Evolutionary conservation across 768 basidiomycete genomes (phyloP).

Genomic region (Artomyces pyxidatus): DNA sequence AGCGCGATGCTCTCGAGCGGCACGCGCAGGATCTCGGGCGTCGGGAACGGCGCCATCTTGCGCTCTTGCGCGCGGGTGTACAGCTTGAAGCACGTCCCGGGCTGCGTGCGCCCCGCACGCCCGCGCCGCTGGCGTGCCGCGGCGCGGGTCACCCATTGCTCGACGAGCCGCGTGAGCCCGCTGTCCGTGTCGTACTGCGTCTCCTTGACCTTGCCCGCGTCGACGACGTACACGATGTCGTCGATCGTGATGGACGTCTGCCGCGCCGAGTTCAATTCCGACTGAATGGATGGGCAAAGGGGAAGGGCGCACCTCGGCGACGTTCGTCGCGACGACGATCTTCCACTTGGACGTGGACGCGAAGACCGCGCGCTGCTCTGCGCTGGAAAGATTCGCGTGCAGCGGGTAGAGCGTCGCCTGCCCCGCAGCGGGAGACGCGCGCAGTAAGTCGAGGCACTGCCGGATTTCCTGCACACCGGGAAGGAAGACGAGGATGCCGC

Average conservation of each 20-base stretch:
- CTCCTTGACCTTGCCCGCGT: conserved; percentile 82
- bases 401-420: conserved; percentile 61
- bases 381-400: conserved; percentile 81
- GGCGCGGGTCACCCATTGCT: conserved; percentile 72
- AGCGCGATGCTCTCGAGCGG: conserved; percentile 79
- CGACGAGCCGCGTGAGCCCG: conserved; percentile 68
- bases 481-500: conserved; percentile 80
- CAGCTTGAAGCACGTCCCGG: conserved; percentile 82
- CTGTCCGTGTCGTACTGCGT: conserved; percentile 62
- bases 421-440: conserved; percentile 24
- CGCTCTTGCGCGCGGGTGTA: conserved; percentile 70
- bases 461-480: conserved; percentile 88
- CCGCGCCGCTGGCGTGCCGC: conserved; percentile 81
- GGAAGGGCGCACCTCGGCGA: conserved; percentile 60
- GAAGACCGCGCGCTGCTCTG: conserved; percentile 80
- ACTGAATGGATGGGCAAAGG: background rate
- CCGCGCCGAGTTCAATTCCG: background rate
- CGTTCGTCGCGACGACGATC: conserved; percentile 84
- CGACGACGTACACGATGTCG: conserved; percentile 80
- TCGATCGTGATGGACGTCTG: conserved; percentile 90
- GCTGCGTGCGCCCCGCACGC: conserved; percentile 80
- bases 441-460: conserved; percentile 61
- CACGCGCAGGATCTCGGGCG: conserved; percentile 83
- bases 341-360: conserved; percentile 59
- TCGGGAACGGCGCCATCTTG: conserved; percentile 61